Conservation (phyloP, 2,329 filamentous ascomycete genomes). For the Calycina herbarum region DNA sequence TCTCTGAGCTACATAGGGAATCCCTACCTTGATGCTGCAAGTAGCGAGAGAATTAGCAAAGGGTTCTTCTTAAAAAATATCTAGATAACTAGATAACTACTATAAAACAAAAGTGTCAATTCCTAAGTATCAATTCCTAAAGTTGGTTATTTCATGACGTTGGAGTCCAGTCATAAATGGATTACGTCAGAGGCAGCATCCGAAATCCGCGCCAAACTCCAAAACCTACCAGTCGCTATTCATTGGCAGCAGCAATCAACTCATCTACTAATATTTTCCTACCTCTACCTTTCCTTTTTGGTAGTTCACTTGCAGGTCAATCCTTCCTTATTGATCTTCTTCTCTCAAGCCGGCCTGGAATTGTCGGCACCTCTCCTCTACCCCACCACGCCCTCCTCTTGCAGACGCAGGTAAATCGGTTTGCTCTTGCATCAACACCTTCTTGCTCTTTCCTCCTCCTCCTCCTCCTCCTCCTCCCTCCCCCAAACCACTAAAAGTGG, state of each 20-base stretch:
- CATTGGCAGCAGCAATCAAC: not conserved
- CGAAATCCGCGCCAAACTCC: not conserved
- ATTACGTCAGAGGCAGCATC: conserved; percentile 4
- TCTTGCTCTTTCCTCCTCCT: not conserved
- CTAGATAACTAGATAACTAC: no score
- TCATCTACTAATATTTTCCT: not conserved
- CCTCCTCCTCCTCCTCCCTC: not conserved
- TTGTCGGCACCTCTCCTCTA: not conserved
- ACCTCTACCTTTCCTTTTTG: not conserved
- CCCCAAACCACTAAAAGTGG: conserved; percentile 29
- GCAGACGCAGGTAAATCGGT: not conserved
- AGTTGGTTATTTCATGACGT: not conserved
- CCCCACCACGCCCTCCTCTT: not conserved
- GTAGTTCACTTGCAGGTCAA: not conserved
- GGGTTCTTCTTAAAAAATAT: no score
- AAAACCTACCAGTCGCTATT: not conserved
- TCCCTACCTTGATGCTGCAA: no score
- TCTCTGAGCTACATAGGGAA: no score
- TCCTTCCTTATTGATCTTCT: not conserved
- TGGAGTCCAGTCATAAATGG: not conserved
- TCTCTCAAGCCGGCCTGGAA: not conserved
- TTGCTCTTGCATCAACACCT: not conserved
- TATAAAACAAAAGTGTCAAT: no score
- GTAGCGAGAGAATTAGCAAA: no score
- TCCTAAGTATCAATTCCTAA: no score